Conservation (phyloP, 768 basidiomycete species). For the Suillus luteus region DNA sequence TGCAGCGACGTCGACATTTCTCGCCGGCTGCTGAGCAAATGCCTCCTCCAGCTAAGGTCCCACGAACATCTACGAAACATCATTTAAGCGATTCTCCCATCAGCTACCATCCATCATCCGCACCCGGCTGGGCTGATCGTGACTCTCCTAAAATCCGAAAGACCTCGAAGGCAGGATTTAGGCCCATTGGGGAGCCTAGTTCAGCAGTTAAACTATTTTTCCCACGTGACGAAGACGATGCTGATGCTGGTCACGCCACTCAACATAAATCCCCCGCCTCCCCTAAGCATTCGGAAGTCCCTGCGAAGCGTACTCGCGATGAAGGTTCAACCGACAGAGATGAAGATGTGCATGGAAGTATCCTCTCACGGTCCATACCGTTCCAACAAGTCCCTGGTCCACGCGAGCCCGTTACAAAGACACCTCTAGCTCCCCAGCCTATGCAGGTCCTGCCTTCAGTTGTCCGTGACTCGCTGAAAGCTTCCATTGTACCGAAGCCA, state of each 20-base stretch:
- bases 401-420: conserved; percentile 15
- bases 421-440: conserved; percentile 18
- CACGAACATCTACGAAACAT: conserved; percentile 20
- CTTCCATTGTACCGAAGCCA: conserved; percentile 26
- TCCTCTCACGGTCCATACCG: neutral
- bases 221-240: conserved; percentile 68
- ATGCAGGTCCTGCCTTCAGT: conserved; percentile 15
- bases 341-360: conserved; percentile 14
- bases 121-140: conserved; percentile 20
- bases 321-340: conserved; percentile 24
- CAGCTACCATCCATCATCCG: conserved; percentile 12
- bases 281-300: conserved; percentile 22
- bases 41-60: conserved; percentile 34
- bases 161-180: conserved; percentile 57
- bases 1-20: conserved; percentile 22
- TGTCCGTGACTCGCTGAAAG: conserved; percentile 24
- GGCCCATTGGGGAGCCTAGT: conserved; percentile 57
- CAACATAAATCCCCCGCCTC: conserved; percentile 21
- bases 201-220: conserved; percentile 77
- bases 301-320: conserved; percentile 30
- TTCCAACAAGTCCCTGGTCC: conserved; percentile 11
- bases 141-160: conserved; percentile 21
- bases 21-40: conserved; percentile 34
- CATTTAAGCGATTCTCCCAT: conserved; percentile 18
- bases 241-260: conserved; percentile 26